phyloP scores from a whole-genome alignment of 257 asterid genomes.

The Cynanchum wilfordii region DNA sequence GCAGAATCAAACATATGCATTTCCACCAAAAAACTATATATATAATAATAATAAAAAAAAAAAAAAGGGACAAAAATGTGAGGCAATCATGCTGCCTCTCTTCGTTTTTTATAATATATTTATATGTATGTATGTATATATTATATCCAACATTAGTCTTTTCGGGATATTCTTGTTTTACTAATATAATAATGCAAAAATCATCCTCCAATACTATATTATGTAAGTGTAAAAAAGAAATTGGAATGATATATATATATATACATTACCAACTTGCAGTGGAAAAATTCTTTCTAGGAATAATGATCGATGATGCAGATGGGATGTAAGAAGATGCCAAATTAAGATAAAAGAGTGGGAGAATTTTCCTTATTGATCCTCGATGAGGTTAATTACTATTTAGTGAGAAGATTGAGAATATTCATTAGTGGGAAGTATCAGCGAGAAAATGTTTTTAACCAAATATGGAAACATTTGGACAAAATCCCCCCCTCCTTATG shows the following conservation, averaged over 20 bases:
- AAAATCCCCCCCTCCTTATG: background rate
- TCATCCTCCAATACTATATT: background rate
- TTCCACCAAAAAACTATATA: no score
- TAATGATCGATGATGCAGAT: background rate
- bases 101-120: no score
- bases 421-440: background rate
- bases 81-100: constrained; percentile 2
- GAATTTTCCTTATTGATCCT: background rate
- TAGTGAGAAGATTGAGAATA: background rate
- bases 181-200: background rate
- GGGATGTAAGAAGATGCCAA: background rate
- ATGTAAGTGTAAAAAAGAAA: no score
- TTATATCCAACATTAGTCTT: constrained; percentile 5
- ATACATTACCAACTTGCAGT: constrained; percentile 9
- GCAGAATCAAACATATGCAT: constrained; percentile 23
- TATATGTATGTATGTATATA: no score
- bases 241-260: no score
- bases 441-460: background rate
- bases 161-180: constrained; percentile 2
- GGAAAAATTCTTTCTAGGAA: background rate
- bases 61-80: background rate
- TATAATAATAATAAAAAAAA: no score
- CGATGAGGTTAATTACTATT: background rate
- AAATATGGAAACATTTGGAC: background rate
- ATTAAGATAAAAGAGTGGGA: background rate